A percentile compares a stretch with the other conserved stretches of the same genome.
phyloP scores from a whole-genome alignment of 2,329 filamentous ascomycete species.

The Arthroderma sp. region DNA sequence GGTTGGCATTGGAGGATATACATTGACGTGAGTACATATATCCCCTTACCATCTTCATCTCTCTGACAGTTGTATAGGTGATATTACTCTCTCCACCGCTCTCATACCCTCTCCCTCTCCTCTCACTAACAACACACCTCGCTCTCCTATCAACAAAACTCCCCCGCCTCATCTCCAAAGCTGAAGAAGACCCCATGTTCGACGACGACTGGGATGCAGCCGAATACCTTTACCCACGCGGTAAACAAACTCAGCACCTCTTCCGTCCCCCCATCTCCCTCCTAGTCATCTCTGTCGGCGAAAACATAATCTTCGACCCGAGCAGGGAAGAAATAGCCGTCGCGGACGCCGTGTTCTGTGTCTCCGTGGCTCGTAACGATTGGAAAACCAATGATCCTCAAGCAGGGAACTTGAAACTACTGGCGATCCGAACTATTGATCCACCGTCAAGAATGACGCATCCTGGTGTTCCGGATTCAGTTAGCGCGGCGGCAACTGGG shows the following conservation, averaged over 20 bases:
- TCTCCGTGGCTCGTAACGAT: slow-evolving; percentile 52
- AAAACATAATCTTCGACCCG: slow-evolving; percentile 90
- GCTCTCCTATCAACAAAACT: slow-evolving; percentile 79
- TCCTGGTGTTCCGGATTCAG: slow-evolving; percentile 52
- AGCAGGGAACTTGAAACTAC: slow-evolving; percentile 37
- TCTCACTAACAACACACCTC: slow-evolving; percentile 86
- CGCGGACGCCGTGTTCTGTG: slow-evolving; percentile 74
- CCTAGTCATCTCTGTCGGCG: slow-evolving; percentile 71
- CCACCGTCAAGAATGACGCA: slow-evolving; percentile 61
- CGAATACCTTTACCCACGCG: slow-evolving; percentile 57
- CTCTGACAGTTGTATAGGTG: slow-evolving; percentile 45
- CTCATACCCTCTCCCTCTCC: slow-evolving; percentile 82
- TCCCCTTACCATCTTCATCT: slow-evolving; percentile 1
- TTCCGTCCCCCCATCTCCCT: slow-evolving; percentile 72
- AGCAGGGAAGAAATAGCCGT: slow-evolving; percentile 83
- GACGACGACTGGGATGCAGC: slow-evolving; percentile 94
- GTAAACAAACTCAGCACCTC: slow-evolving; percentile 13
- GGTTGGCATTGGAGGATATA: slow-evolving; percentile 96
- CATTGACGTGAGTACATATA: slow-evolving; percentile 57
- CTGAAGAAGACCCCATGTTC: slow-evolving; percentile 92
- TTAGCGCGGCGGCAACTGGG: slow-evolving; percentile 42
- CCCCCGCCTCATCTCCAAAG: slow-evolving; percentile 72
- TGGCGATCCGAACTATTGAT: slow-evolving; percentile 61
- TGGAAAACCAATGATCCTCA: slow-evolving; percentile 29
- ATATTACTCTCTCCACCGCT: slow-evolving; percentile 84